Percentiles rank a stretch among this genome's conserved stretches.
These are phyloP conservation scores for Sordaria brevicollis DNA, from an alignment of 495 filamentous ascomycete genomes.

Conservation along the genomic window DNA sequence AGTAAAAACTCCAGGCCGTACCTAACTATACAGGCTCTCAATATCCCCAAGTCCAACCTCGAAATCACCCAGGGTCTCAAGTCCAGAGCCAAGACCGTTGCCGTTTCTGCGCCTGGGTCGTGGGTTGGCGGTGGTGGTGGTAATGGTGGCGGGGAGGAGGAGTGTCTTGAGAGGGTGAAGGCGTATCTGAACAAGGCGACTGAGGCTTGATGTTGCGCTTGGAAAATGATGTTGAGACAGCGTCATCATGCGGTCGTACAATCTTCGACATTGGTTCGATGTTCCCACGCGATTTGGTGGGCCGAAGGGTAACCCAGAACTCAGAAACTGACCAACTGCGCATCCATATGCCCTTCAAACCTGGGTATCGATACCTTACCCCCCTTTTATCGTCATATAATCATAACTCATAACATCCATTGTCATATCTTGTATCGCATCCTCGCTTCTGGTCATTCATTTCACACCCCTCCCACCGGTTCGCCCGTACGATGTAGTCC, in stretches of 20 bases:
- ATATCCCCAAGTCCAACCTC: constrained; percentile 53
- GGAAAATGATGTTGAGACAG: background rate
- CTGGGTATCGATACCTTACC: background rate
- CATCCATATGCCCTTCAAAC: background rate
- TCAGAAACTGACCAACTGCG: background rate
- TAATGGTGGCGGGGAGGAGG: constrained; percentile 8
- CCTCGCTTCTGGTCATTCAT: constrained; percentile 6
- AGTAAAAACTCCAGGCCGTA: background rate
- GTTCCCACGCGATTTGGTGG: background rate
- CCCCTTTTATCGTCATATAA: background rate
- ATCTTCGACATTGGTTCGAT: background rate
- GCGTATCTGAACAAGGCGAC: constrained; percentile 13
- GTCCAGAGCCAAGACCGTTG: constrained; percentile 48
- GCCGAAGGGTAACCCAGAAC: background rate
- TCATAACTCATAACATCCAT: background rate
- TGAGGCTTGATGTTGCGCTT: background rate
- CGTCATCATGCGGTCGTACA: background rate
- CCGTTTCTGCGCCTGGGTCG: constrained; percentile 8
- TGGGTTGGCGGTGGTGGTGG: constrained; percentile 9
- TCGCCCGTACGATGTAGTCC: constrained; percentile 3
- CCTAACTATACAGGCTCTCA: constrained; percentile 23
- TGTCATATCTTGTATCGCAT: background rate
- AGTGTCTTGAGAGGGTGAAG: constrained; percentile 13
- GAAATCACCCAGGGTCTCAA: constrained; percentile 54
- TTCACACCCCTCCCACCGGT: constrained; percentile 27